These are phyloP conservation scores for Ottelia alismoides DNA, from an alignment of 106 monocot species.

Conservation along the genomic window DNA sequence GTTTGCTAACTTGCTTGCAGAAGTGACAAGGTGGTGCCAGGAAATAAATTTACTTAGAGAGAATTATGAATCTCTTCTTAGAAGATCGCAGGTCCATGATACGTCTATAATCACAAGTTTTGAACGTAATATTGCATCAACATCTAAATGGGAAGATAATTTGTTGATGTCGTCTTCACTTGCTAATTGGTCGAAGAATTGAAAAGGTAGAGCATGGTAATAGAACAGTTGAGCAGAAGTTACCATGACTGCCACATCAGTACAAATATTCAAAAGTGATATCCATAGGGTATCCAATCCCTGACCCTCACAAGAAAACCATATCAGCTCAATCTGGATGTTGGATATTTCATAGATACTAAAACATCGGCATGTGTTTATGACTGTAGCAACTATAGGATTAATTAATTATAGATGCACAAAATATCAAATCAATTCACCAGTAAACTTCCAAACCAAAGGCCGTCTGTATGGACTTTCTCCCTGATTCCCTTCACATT, in stretches of 20 bases:
- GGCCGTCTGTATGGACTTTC: no score
- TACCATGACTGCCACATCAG: constrained; percentile 3
- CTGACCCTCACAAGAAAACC: no score
- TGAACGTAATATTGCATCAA: neutral
- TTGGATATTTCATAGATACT: no score
- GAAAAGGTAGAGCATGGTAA: constrained; percentile 14
- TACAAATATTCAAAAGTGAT: constrained; percentile 10
- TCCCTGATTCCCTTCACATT: no score
- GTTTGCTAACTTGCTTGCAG: constrained; percentile 5
- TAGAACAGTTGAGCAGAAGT: constrained; percentile 10
- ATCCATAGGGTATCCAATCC: constrained; percentile 5
- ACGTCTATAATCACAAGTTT: neutral
- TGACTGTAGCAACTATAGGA: no score
- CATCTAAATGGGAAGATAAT: neutral
- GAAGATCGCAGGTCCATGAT: constrained; percentile 1
- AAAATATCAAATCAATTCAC: no score
- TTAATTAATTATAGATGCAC: no score
- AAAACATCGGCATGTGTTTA: no score
- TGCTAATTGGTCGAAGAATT: constrained; percentile 16
- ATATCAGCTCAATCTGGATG: no score
- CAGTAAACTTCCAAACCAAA: no score
- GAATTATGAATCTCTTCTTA: constrained; percentile 6
- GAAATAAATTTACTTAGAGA: constrained; percentile 12
- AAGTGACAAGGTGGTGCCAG: constrained; percentile 6
- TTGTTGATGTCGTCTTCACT: constrained; percentile 2